phyloP scores from a whole-genome alignment of 345 rosid species.

The Citrus unshiu region DNA sequence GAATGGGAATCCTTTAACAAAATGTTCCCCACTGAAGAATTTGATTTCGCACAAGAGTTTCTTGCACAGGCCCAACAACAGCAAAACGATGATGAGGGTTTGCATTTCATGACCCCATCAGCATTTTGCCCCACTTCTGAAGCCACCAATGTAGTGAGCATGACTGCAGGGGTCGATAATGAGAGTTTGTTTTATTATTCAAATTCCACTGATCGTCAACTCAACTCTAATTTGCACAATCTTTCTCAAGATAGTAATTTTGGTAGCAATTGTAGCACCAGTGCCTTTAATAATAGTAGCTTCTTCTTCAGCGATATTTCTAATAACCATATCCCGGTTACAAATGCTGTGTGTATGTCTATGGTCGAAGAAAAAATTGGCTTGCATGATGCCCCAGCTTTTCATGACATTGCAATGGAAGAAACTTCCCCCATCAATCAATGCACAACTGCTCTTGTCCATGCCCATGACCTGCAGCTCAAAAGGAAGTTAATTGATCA shows the following conservation, averaged over 20 bases:
- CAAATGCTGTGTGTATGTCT: conserved; percentile 17
- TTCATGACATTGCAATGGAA: conserved; percentile 23
- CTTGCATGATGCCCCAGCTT: conserved; percentile 2
- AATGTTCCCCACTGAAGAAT: conserved; percentile 32
- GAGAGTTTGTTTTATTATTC: conserved; percentile 27
- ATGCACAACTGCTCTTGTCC: not conserved
- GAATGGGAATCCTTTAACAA: conserved; percentile 47
- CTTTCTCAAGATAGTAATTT: conserved; percentile 30
- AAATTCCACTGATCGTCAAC: not conserved
- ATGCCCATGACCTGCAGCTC: conserved; percentile 20
- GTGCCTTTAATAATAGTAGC: conserved; percentile 1
- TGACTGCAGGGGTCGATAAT: not conserved
- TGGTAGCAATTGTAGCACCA: conserved; percentile 15
- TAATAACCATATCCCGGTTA: conserved; percentile 9
- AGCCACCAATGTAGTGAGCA: not conserved
- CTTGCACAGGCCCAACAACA: not conserved
- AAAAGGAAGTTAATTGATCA: conserved; percentile 29
- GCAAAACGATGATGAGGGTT: conserved; percentile 13
- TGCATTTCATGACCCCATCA: conserved; percentile 8
- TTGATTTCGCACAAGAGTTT: conserved; percentile 26
- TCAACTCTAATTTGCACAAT: conserved; percentile 15
- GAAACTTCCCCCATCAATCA: conserved; percentile 16
- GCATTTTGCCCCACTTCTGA: conserved; percentile 26
- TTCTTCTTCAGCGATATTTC: conserved; percentile 14
- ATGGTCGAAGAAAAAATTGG: conserved; percentile 21